phyloP scores from a whole-genome alignment of 1,139 yeast species.

The Debaryomyces subglobosus region DNA sequence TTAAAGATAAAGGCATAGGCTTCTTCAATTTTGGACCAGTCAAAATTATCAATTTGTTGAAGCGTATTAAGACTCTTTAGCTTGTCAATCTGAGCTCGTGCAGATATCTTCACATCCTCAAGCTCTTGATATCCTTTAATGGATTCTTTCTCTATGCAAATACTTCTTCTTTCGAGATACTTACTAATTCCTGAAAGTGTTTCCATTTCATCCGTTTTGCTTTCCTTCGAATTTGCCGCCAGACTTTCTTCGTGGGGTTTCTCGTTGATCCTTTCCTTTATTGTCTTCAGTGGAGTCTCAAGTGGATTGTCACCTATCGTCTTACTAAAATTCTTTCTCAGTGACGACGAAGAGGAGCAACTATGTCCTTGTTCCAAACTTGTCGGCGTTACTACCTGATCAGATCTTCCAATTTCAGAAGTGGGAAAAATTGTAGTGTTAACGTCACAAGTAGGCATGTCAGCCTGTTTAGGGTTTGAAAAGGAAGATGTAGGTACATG shows the following conservation, averaged over 20 bases:
- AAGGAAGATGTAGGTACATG: background rate
- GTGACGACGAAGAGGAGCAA: background rate
- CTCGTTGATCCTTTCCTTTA: background rate
- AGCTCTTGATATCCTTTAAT: background rate
- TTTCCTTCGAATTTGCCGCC: conserved; percentile 1
- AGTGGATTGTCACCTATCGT: background rate
- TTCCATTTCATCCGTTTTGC: background rate
- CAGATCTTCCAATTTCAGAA: conserved; percentile 1
- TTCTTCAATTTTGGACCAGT: conserved; percentile 9
- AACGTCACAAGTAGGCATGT: background rate
- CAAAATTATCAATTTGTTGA: conserved; percentile 4
- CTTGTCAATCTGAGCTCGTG: conserved; percentile 2
- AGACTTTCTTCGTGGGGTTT: background rate
- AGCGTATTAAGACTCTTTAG: background rate
- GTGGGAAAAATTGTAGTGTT: background rate
- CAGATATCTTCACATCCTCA: background rate
- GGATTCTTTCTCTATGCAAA: background rate
- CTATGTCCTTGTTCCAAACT: background rate
- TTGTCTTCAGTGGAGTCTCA: background rate
- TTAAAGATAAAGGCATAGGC: conserved; percentile 6
- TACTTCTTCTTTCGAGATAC: background rate
- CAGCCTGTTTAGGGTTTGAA: background rate
- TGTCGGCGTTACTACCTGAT: conserved; percentile 8
- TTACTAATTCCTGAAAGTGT: background rate
- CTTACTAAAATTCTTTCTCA: background rate